These are phyloP conservation scores for Ophiostoma sp. DNA, from an alignment of 2,329 filamentous ascomycete genomes.

Conservation along the genomic window DNA sequence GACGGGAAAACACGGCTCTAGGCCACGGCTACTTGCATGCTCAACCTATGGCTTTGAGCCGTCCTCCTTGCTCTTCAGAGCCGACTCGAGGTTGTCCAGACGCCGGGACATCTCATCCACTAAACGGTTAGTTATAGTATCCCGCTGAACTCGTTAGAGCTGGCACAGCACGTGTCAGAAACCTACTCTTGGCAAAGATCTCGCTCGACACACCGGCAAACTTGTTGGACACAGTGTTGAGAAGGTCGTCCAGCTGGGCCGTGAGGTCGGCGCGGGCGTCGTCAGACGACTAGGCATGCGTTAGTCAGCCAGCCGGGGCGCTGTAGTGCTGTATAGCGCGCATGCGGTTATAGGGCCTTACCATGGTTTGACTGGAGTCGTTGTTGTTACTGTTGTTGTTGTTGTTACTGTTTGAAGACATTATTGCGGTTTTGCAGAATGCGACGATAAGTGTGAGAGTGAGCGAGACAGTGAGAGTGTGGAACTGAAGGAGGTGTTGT, in stretches of 20 bases:
- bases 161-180: no score
- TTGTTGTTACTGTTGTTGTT: constrained; percentile 36
- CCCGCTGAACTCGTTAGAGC: neutral
- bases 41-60: constrained; percentile 24
- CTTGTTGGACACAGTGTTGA: constrained; percentile 78
- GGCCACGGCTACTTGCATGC: neutral
- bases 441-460: neutral
- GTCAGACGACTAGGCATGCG: constrained; percentile 37
- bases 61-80: constrained; percentile 53
- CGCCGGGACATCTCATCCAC: constrained; percentile 93
- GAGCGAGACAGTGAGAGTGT: no score
- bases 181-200: constrained; percentile 80
- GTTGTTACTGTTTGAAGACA: constrained; percentile 35
- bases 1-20: neutral
- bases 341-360: constrained; percentile 28
- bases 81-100: constrained; percentile 75
- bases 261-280: constrained; percentile 60
- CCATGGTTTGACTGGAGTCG: constrained; percentile 37
- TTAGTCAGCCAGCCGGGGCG: neutral
- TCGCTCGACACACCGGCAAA: constrained; percentile 81
- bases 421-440: constrained; percentile 26
- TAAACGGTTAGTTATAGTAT: constrained; percentile 35
- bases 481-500: neutral
- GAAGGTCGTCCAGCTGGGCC: constrained; percentile 76
- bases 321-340: neutral